These are phyloP conservation scores for Phytophthora citricola DNA, from an alignment of 352 stramenopile genomes.

Conservation along the genomic window DNA sequence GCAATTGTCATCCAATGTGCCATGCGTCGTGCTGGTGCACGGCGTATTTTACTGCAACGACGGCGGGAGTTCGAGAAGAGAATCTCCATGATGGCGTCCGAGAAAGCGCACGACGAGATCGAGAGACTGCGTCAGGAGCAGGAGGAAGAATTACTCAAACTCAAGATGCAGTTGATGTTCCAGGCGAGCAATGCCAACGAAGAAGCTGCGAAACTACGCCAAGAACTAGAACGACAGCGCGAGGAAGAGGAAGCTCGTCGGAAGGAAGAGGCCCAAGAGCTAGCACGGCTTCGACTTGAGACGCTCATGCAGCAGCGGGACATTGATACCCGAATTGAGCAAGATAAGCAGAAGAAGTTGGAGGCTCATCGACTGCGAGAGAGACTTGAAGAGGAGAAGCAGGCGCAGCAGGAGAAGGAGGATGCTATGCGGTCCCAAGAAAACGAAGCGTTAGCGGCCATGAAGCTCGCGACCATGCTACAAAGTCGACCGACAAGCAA, in stretches of 20 bases:
- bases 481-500: slow-evolving; percentile 36
- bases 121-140: slow-evolving; percentile 74
- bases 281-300: slow-evolving; percentile 61
- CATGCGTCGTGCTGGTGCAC: slow-evolving; percentile 52
- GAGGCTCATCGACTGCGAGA: slow-evolving; percentile 52
- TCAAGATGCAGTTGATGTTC: slow-evolving; percentile 71
- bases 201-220: slow-evolving; percentile 49
- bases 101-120: slow-evolving; percentile 85
- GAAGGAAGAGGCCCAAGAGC: slow-evolving; percentile 59
- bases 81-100: slow-evolving; percentile 82
- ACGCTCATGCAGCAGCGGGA: slow-evolving; percentile 65
- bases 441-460: slow-evolving; percentile 60
- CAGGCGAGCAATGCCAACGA: slow-evolving; percentile 60
- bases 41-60: slow-evolving; percentile 46
- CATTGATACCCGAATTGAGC: slow-evolving; percentile 46
- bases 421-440: slow-evolving; percentile 58
- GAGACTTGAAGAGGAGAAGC: slow-evolving; percentile 50
- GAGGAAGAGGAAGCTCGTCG: slow-evolving; percentile 53
- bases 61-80: slow-evolving; percentile 77
- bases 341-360: slow-evolving; percentile 40
- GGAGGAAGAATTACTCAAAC: slow-evolving; percentile 67
- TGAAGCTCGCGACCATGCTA: slow-evolving; percentile 63
- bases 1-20: slow-evolving; percentile 75
- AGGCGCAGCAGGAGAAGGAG: slow-evolving; percentile 53
- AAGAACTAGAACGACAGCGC: slow-evolving; percentile 53